Base-by-base conservation (phyloP, 805 yeast genomes). In the Hanseniaspora valbyensis region DNA sequence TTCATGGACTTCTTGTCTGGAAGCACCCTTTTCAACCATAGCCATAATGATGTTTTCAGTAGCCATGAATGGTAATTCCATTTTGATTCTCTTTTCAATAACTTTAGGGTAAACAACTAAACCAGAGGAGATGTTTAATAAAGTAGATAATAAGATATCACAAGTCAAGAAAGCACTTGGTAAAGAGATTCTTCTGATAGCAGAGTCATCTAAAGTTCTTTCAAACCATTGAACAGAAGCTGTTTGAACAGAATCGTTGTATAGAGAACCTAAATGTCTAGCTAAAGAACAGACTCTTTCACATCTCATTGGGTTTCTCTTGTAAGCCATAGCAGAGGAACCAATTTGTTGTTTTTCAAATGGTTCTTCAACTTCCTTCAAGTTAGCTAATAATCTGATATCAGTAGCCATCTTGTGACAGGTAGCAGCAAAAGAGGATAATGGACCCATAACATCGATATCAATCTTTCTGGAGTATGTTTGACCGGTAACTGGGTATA, bases 201-300 rank as follows among this genome's bases (percentile, higher is more conserved):
- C 98, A 52, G 95, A 83, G 69, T 92, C 98, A 69, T 92, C 98
- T 63, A 92, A 76, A 32, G 98, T 92, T 73, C 98, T 85, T 74
- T 92, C 98, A 66, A 92, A 92, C 98, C 98, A 92, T 72, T 92
- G 98, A 46, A 92, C 97, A 32, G 95, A 83, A 7, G 97, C 94
- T 44, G 98, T 92, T 70, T 87, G 92, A 59, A 90, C 84, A 49
- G 96, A 94, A 68, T 92, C 97, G 63, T 75, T 87, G 71, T 83
- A 84, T 59, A 88, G 72, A 16, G 95, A 83, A 56, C 95, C 95
- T 69, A 92, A 69, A 68, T 90, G 97, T 73, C 98, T 85, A 19
- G 97, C 80, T 58, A 92, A 76, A n/a, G 98, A 92, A 72, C 98
- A 92, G 54, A 92, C 96, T 69, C 98, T 81, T 74, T 92, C 98